Evolutionary conservation across 2,329 filamentous ascomycete species (phyloP).

Genomic region (Elsinoe fawcettii): DNA sequence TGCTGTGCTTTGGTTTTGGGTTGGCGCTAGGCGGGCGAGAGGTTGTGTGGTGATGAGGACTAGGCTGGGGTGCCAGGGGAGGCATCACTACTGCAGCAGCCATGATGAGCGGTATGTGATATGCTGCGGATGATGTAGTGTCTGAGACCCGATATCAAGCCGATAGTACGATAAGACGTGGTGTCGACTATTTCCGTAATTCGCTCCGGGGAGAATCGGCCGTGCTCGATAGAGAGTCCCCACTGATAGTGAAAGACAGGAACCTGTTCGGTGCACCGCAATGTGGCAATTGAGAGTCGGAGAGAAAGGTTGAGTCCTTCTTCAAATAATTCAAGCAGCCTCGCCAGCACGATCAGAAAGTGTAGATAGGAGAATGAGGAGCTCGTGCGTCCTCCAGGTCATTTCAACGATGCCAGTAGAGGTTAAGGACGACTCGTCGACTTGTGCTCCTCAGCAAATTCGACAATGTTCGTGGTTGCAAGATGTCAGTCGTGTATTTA

Average conservation of each 20-base stretch:
- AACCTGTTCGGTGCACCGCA: constrained; percentile 10
- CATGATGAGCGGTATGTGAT: constrained; percentile 27
- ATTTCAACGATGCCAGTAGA: constrained; percentile 22
- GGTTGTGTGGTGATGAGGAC: constrained; percentile 24
- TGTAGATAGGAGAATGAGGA: constrained; percentile 29
- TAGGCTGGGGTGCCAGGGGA: constrained; percentile 38
- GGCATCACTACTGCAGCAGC: constrained; percentile 43
- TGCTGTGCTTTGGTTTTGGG: constrained; percentile 14
- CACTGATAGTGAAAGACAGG: constrained; percentile 12
- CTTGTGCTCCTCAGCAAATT: not conserved
- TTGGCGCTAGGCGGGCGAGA: constrained; percentile 24
- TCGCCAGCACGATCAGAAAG: constrained; percentile 25
- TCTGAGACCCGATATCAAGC: constrained; percentile 13
- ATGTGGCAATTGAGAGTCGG: constrained; percentile 12
- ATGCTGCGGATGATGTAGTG: constrained; percentile 12
- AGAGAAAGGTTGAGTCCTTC: constrained; percentile 7
- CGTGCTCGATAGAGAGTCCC: constrained; percentile 3
- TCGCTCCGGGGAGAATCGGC: constrained; percentile 14
- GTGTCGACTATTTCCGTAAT: constrained; percentile 18
- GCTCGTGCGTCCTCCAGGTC: constrained; percentile 29
- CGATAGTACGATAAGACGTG: constrained; percentile 11
- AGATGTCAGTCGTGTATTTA: not conserved
- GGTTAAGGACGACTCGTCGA: not conserved
- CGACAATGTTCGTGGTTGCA: too few species aligned
- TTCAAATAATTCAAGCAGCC: constrained; percentile 20